Evolutionary conservation across 2,329 filamentous ascomycete genomes (phyloP), one percentile per base, ranked within the genome.

Genomic region (Acephala macrosclerotiorum): DNA sequence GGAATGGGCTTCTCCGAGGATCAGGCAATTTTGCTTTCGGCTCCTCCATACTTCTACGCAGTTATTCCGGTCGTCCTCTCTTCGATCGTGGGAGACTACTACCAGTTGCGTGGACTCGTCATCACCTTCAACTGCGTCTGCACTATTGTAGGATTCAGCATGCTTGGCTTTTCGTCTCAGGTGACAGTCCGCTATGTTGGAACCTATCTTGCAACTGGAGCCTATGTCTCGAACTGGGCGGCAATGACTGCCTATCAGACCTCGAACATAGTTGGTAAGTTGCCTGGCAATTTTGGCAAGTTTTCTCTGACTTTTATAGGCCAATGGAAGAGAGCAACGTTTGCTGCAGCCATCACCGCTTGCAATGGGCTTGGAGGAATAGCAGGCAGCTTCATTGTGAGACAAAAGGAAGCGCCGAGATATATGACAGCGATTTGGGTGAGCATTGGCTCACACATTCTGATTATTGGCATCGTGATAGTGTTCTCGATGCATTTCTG

Each of bases 301-400:
- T 55, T 8, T 20, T 35, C 3, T 9, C 29, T 26, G n/a, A 51
- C n/a, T 11, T 35, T 3, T 3, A n/a, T 20, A 60, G 63, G 92
- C 0, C 92, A 96, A 79, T 96, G 93, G 91, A 96, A 95, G 81
- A 87, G 93, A 61, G 92, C 92, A 1, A 91, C 96, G 70, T 91
- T 89, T 76, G 91, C 88, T 66, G 91, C 92, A 2, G 90, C 89
- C 0, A 85, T 94, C 11, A 91, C 96, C 5, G 91, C 90, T 8
- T 89, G 92, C 59, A 92, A 92, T 14, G 92, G 92, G 1, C 81
- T 96, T 20, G 93, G 93, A 42, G 93, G 93, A 45, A 96, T 96
- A 68, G 87, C 87, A 0, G 91, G 91, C 1, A 88, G 85, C 72
- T 91, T 87, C 72, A 90, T 91, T 68, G 87, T 91, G 2, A 80